phyloP scores from a whole-genome alignment of 2,329 filamentous ascomycete genomes.

The Penicillium sp. region DNA sequence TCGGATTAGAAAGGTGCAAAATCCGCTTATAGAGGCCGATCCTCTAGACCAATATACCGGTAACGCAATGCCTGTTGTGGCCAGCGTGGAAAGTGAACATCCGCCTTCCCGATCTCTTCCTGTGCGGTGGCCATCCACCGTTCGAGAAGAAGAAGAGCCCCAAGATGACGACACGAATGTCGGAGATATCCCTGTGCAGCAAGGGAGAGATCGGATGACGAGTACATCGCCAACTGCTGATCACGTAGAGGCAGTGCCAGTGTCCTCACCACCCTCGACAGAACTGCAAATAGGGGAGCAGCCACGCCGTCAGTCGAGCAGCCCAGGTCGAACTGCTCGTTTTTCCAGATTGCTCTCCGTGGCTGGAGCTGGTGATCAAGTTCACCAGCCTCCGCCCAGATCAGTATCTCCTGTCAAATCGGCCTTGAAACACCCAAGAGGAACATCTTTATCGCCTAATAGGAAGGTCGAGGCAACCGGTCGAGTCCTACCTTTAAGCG shows the following conservation, averaged over 20 bases:
- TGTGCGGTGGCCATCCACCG: slow-evolving; percentile 12
- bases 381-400: slow-evolving; percentile 58
- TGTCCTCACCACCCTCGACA: slow-evolving; percentile 16
- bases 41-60: background rate
- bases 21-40: background rate
- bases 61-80: background rate
- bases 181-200: background rate
- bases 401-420: slow-evolving; percentile 63
- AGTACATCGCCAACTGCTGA: slow-evolving; percentile 12
- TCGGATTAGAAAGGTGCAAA: slow-evolving; percentile 7
- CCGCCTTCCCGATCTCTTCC: slow-evolving; percentile 13
- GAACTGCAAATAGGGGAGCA: slow-evolving; percentile 14
- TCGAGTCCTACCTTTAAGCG: slow-evolving; percentile 45
- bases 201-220: slow-evolving; percentile 1
- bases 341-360: slow-evolving; percentile 55
- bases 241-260: slow-evolving; percentile 18
- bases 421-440: slow-evolving; percentile 57
- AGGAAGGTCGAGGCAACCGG: slow-evolving; percentile 22
- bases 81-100: slow-evolving; percentile 3
- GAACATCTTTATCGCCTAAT: slow-evolving; percentile 40
- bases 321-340: slow-evolving; percentile 55
- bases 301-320: slow-evolving; percentile 36
- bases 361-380: slow-evolving; percentile 46
- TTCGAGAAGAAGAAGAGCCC: slow-evolving; percentile 13
- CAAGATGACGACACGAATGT: background rate